These are phyloP conservation scores for Nemania sp. DNA, from an alignment of 2,329 filamentous ascomycete genomes.

Conservation along the genomic window DNA sequence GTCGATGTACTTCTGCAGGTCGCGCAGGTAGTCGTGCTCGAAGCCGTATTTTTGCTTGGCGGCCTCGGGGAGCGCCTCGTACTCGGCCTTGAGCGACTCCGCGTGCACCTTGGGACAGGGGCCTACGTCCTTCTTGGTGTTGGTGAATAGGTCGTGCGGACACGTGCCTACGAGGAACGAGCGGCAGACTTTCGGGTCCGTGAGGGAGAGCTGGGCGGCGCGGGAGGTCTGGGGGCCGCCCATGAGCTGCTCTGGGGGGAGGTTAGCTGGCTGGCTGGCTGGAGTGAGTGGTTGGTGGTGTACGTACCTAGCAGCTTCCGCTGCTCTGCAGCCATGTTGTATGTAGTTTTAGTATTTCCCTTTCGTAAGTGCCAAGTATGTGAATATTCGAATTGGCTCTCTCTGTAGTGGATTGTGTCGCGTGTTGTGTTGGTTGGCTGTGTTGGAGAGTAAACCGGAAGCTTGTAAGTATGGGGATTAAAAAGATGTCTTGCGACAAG, in stretches of 20 bases:
- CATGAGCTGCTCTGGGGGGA: conserved; percentile 84
- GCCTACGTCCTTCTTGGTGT: conserved; percentile 97
- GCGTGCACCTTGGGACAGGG: conserved; percentile 89
- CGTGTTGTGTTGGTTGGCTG: no score
- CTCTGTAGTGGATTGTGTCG: no score
- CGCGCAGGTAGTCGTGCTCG: conserved; percentile 95
- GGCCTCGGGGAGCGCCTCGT: conserved; percentile 76
- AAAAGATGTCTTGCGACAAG: conserved; percentile 39
- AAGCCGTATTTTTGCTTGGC: conserved; percentile 87
- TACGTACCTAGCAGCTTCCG: conserved; percentile 86
- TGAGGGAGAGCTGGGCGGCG: conserved; percentile 85
- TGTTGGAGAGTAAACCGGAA: background rate
- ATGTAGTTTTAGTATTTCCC: background rate
- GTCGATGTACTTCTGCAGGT: conserved; percentile 96
- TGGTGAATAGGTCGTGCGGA: conserved; percentile 98
- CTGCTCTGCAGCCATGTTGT: conserved; percentile 91
- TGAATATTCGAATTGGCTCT: no score
- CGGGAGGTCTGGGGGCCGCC: conserved; percentile 79
- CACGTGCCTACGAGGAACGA: conserved; percentile 95
- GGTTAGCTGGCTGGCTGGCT: conserved; percentile 34
- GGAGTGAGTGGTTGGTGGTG: conserved; percentile 8
- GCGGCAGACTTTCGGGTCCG: conserved; percentile 92
- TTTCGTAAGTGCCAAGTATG: background rate
- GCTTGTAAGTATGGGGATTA: background rate
- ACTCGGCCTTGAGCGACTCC: conserved; percentile 89